A percentile compares a stretch with the other conserved stretches of the same genome.
phyloP scores from a whole-genome alignment of 1,284 basidiomycete genomes.

The Xanthoconium separans region DNA sequence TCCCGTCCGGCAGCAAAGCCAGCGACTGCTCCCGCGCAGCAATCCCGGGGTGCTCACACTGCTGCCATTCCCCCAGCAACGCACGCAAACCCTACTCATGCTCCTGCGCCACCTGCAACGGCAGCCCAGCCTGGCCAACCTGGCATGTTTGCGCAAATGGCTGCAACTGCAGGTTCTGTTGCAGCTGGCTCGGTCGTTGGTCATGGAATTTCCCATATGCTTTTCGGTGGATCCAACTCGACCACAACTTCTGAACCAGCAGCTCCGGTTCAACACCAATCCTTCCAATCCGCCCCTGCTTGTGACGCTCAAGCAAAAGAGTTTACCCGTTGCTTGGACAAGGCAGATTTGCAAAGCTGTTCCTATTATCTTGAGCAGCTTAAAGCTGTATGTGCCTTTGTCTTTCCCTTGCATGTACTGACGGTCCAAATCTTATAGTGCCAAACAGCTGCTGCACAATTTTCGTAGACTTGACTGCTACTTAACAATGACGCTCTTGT shows the following conservation, averaged over 20 bases:
- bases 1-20: constrained; percentile 60
- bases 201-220: constrained; percentile 81
- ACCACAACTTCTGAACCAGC: constrained; percentile 41
- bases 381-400: constrained; percentile 61
- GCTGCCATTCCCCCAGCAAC: constrained; percentile 34
- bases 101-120: constrained; percentile 37
- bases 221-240: constrained; percentile 66
- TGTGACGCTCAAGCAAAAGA: constrained; percentile 78
- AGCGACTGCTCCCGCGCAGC: constrained; percentile 40
- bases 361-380: constrained; percentile 83
- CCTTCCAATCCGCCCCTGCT: constrained; percentile 41
- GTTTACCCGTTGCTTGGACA: constrained; percentile 77
- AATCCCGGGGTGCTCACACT: constrained; percentile 33
- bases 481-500: constrained; percentile 11
- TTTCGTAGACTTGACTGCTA: constrained; percentile 36
- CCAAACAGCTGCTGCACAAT: constrained; percentile 72
- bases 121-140: constrained; percentile 42
- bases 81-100: constrained; percentile 42
- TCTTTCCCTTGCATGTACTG: constrained; percentile 5
- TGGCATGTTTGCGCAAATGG: constrained; percentile 79
- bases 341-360: constrained; percentile 72
- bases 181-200: constrained; percentile 83
- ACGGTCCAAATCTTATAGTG: constrained; percentile 45
- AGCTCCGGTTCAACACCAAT: constrained; percentile 40
- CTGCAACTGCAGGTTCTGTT: constrained; percentile 85